These are phyloP conservation scores for Esteya vermicola DNA, from an alignment of 2,329 filamentous ascomycete genomes.

Conservation along the genomic window DNA sequence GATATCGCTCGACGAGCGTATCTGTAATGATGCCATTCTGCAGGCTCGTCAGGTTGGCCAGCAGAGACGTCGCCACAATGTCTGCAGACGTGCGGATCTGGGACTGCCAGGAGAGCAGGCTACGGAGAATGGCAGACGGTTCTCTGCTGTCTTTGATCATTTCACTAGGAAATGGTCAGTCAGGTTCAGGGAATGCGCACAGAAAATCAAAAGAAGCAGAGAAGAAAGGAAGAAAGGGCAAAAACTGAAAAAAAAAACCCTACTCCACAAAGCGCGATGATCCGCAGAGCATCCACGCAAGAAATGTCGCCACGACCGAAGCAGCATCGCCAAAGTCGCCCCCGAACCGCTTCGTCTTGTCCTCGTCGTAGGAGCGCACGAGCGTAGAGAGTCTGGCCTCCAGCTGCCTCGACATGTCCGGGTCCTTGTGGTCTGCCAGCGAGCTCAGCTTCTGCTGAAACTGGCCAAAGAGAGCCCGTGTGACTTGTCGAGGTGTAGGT, in stretches of 20 bases:
- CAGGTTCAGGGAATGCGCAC: too few relatives aligned
- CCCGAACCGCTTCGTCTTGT: background rate
- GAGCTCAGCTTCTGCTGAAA: slow-evolving; percentile 10
- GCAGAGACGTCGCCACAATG: background rate
- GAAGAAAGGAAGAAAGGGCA: background rate
- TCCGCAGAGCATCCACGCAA: slow-evolving; percentile 10
- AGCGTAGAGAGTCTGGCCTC: background rate
- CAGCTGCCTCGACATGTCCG: background rate
- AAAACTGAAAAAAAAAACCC: too few relatives aligned
- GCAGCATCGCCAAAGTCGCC: background rate
- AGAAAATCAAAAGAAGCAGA: background rate
- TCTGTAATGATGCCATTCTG: slow-evolving; percentile 3
- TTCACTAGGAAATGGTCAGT: slow-evolving; percentile 2
- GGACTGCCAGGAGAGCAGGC: slow-evolving; percentile 5
- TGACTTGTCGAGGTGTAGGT: slow-evolving; percentile 12
- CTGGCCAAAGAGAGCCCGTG: slow-evolving; percentile 14
- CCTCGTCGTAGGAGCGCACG: background rate
- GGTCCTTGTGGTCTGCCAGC: background rate
- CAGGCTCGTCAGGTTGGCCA: background rate
- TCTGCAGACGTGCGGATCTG: background rate
- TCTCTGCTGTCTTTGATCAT: slow-evolving; percentile 5
- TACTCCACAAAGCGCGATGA: slow-evolving; percentile 8
- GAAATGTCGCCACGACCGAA: slow-evolving; percentile 1
- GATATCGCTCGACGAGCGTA: background rate
- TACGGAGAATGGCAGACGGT: slow-evolving; percentile 2